These are phyloP conservation scores for Mycena belliarum DNA, from an alignment of 768 basidiomycete genomes.

Conservation along the genomic window DNA sequence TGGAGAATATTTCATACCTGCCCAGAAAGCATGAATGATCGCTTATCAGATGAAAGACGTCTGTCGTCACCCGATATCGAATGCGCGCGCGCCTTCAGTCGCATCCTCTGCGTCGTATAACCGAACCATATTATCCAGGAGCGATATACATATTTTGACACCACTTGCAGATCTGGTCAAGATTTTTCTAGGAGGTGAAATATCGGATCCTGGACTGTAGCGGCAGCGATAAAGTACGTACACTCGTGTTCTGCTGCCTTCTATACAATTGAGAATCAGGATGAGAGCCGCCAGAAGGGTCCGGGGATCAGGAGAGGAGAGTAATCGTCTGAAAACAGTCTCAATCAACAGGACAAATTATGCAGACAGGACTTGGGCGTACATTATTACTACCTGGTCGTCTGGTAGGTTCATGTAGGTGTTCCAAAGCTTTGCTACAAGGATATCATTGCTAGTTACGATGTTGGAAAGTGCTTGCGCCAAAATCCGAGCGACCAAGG, in stretches of 20 bases:
- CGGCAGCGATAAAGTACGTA: constrained; percentile 34
- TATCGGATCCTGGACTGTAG: constrained; percentile 6
- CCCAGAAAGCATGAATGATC: constrained; percentile 1
- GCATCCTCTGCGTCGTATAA: constrained; percentile 69
- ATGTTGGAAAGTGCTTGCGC: constrained; percentile 84
- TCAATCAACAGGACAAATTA: constrained; percentile 15
- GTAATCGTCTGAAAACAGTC: constrained; percentile 37
- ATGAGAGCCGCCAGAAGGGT: constrained; percentile 65
- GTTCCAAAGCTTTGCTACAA: constrained; percentile 62
- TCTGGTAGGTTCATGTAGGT: constrained; percentile 68
- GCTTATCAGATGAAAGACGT: too few species aligned
- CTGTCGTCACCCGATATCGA: constrained; percentile 72
- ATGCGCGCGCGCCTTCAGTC: constrained; percentile 65
- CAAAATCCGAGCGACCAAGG: constrained; percentile 62
- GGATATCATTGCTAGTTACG: constrained; percentile 68
- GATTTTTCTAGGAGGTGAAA: constrained; percentile 43
- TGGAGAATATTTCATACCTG: constrained; percentile 64
- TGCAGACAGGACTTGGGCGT: constrained; percentile 25
- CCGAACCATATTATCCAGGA: constrained; percentile 71
- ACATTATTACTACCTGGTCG: constrained; percentile 78
- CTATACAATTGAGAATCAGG: constrained; percentile 71
- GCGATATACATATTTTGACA: constrained; percentile 60
- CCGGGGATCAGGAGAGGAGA: constrained; percentile 65
- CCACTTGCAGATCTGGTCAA: constrained; percentile 57
- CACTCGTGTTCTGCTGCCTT: constrained; percentile 57